A percentile compares a stretch with the other conserved stretches of the same genome.
These are phyloP conservation scores for Pichia pseudocactophila DNA, from an alignment of 805 yeast species.

Conservation along the genomic window DNA sequence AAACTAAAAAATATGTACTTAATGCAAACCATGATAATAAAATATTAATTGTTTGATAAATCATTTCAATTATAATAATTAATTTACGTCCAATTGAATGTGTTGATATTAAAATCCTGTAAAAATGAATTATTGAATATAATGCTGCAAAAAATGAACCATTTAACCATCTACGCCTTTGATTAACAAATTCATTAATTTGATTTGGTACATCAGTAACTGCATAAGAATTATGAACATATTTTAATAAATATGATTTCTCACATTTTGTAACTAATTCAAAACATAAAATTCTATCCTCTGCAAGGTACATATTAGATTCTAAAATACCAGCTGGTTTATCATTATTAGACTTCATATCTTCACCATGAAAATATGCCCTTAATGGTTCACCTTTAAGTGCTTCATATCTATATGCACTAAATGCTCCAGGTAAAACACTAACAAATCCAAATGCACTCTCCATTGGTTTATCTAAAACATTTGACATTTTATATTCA, in stretches of 20 bases:
- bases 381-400: constrained; percentile 72
- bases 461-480: constrained; percentile 91
- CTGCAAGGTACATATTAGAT: constrained; percentile 94
- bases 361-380: constrained; percentile 91
- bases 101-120: constrained; percentile 63
- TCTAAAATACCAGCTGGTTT: constrained; percentile 78
- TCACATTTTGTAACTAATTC: constrained; percentile 79
- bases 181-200: constrained; percentile 80
- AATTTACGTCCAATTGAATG: constrained; percentile 65
- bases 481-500: constrained; percentile 91
- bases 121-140: constrained; percentile 71
- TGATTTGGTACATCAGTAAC: constrained; percentile 92
- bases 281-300: constrained; percentile 90
- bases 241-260: constrained; percentile 65
- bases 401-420: constrained; percentile 84
- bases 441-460: constrained; percentile 88
- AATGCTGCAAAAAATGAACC: constrained; percentile 94
- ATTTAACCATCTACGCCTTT: constrained; percentile 93
- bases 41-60: constrained; percentile 67
- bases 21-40: constrained; percentile 84
- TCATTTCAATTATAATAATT: constrained; percentile 62
- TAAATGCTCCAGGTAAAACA: constrained; percentile 93
- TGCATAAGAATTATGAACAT: constrained; percentile 81
- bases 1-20: constrained; percentile 81
- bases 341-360: constrained; percentile 46